Base-by-base conservation (phyloP, 345 rosid genomes). In the Lepidium didymum region DNA sequence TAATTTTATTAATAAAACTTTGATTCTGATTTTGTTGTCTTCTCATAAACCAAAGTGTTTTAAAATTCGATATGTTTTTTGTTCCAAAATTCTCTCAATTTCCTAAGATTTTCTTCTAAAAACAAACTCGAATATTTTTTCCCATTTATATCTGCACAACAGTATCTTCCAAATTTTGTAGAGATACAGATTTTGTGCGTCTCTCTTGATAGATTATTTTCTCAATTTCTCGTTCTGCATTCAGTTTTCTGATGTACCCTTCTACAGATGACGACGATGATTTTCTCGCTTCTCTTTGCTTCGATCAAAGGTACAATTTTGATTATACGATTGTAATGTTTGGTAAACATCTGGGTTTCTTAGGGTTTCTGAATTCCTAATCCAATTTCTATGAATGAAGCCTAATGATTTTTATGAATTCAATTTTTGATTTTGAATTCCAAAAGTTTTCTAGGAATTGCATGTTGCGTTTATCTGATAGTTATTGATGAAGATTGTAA, bases 221-320 rank as follows among this genome's bases (percentile, higher is more conserved):
- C 61, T 47, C 53, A 56, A 56, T 56, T 52, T 56, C 67, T 52
- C 10, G 25, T 49, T 34, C 62, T 73, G 40, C 62, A 58, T 59
- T 73, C 16, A 50, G 35, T 23, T 13, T 8, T 50, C 56, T 33
- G 1, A 74, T 74, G 77, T 67, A 40, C 53, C 68, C 56, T 35
- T 67, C 68, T 1, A 53, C 36, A n/a, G 35, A 52, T 6, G 56
- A 67, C 18, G 68, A 59, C 15, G 63, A 67, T 10, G 71, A 65
- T 27, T 25, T 74, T 4, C 68, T 74, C 73, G 68, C 77, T 59
- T 56, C 77, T 15, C 56, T 59, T 44, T 59, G 73, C 38, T 74
- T 74, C 29, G 77, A 74, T 67, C 77, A 67, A 67, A 67, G 73
- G 77, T 74, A 33, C 14, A 27, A 35, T 44, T 47, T 43, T 70